Evolutionary conservation across 2,329 filamentous ascomycete genomes (phyloP).

Genomic region (Elsinoe australis): DNA sequence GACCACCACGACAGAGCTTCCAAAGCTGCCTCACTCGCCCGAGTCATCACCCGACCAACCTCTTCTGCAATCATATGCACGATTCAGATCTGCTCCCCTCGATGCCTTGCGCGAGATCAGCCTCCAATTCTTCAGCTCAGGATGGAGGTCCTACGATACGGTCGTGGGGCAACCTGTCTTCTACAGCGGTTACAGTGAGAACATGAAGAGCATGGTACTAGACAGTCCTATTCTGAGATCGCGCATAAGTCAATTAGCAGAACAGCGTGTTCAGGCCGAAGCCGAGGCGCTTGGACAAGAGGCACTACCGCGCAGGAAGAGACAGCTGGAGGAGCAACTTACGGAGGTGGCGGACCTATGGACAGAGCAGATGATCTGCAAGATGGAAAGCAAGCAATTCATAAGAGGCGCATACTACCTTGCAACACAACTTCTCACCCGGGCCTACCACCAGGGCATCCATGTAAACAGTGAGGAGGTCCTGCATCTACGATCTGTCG

Average conservation of each 20-base stretch:
- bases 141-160: conserved; percentile 90
- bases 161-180: conserved; percentile 88
- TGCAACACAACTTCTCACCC: conserved; percentile 74
- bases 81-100: conserved; percentile 66
- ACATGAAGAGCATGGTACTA: conserved; percentile 74
- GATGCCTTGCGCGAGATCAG: conserved; percentile 90
- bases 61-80: conserved; percentile 73
- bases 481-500: conserved; percentile 69
- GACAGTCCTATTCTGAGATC: conserved; percentile 64
- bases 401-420: conserved; percentile 90
- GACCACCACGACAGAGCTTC: conserved; percentile 30
- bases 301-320: conserved; percentile 58
- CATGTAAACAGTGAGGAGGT: conserved; percentile 96
- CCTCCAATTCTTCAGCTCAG: conserved; percentile 82
- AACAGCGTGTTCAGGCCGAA: conserved; percentile 66
- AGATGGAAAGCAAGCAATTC: conserved; percentile 91
- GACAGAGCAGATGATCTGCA: conserved; percentile 96
- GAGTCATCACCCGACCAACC: conserved; percentile 48
- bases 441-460: conserved; percentile 93
- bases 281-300: conserved; percentile 40
- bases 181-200: conserved; percentile 83
- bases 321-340: conserved; percentile 63
- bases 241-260: conserved; percentile 70
- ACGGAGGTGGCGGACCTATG: conserved; percentile 75
- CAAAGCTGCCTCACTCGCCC: conserved; percentile 14